These are phyloP conservation scores for Cubamyces lactineus DNA, from an alignment of 768 basidiomycete species.

Conservation along the genomic window DNA sequence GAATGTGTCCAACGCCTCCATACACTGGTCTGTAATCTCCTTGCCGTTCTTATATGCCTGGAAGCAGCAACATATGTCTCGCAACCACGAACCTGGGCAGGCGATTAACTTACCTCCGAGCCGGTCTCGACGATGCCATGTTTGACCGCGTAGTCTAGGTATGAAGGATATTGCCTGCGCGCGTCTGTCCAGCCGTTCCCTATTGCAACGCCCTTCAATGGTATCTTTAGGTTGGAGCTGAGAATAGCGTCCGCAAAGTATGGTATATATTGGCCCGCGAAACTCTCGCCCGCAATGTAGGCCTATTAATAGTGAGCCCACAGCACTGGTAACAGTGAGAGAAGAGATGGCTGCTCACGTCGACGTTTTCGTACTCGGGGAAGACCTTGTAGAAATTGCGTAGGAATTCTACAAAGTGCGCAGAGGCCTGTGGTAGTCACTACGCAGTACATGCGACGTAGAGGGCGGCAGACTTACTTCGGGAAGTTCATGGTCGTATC, in stretches of 20 bases:
- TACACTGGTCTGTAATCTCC: constrained; percentile 60
- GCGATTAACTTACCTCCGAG: constrained; percentile 55
- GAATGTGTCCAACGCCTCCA: constrained; percentile 47
- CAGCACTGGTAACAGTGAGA: constrained; percentile 2
- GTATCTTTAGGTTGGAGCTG: constrained; percentile 57
- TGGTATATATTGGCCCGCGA: constrained; percentile 97
- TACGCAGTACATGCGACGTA: neutral
- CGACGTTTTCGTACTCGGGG: constrained; percentile 80
- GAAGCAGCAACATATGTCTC: neutral
- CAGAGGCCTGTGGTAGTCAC: constrained; percentile 56
- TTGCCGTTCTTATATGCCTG: constrained; percentile 68
- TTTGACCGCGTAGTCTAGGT: constrained; percentile 82
- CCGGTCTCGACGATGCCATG: constrained; percentile 76
- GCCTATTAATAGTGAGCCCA: constrained; percentile 57
- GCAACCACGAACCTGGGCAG: neutral
- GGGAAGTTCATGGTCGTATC: constrained; percentile 77
- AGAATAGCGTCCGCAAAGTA: constrained; percentile 89
- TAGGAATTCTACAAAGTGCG: constrained; percentile 83
- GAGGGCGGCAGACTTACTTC: constrained; percentile 48
- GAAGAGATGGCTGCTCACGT: constrained; percentile 55
- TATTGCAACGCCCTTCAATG: constrained; percentile 81
- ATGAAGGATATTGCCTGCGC: constrained; percentile 84
- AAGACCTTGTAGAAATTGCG: constrained; percentile 89
- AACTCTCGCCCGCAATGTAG: constrained; percentile 95
- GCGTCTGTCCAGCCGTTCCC: constrained; percentile 99